A percentile compares a stretch with the other conserved stretches of the same genome.
Conservation (phyloP, 768 basidiomycete genomes). For the Chalciporus piperatus region DNA sequence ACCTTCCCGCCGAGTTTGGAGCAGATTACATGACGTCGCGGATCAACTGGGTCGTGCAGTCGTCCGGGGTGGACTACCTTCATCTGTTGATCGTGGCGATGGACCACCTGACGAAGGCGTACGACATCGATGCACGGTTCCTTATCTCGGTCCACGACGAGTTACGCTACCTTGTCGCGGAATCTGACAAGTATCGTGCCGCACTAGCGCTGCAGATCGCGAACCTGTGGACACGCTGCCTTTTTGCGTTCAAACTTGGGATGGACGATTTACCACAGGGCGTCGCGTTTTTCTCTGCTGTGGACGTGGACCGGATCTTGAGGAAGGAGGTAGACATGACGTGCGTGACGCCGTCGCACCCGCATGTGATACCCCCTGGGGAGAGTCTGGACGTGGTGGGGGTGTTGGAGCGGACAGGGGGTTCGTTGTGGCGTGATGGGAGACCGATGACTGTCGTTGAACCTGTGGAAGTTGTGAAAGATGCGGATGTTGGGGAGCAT, state of each 20-base stretch:
- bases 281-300: conserved; percentile 95
- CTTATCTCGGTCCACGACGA: conserved; percentile 98
- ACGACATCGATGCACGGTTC: conserved; percentile 86
- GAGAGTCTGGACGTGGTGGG: conserved; percentile 74
- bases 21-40: conserved; percentile 92
- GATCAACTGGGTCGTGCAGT: conserved; percentile 99
- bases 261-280: conserved; percentile 96
- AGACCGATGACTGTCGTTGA: conserved; percentile 44
- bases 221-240: conserved; percentile 89
- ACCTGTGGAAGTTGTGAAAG: background rate
- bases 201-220: conserved; percentile 92
- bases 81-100: conserved; percentile 95
- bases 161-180: conserved; percentile 86
- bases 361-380: conserved; percentile 78
- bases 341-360: conserved; percentile 92
- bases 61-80: conserved; percentile 96
- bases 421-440: conserved; percentile 62
- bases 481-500: conserved; percentile 40
- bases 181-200: conserved; percentile 86
- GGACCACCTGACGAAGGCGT: conserved; percentile 79
- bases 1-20: conserved; percentile 78
- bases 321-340: conserved; percentile 97
- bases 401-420: conserved; percentile 68
- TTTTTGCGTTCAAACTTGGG: conserved; percentile 90
- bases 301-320: conserved; percentile 87